Base-by-base conservation (phyloP, 176 grass and related monocot genomes). In the Bolboschoenus planiculmis region DNA sequence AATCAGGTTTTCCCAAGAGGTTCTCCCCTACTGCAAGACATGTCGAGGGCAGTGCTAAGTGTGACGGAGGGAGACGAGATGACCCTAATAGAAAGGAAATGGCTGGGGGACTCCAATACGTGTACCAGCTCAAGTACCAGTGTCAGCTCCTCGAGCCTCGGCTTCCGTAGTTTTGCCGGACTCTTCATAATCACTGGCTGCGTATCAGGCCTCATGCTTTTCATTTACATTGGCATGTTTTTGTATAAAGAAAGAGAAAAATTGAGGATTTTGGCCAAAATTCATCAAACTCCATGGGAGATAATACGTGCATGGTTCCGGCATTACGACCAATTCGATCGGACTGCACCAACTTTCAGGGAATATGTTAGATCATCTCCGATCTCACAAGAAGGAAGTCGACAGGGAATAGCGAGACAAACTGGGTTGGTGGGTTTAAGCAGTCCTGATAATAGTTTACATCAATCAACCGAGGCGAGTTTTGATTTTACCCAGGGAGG, bases 121-220 rank as follows among this genome's bases (percentile, higher is more conserved):
- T 93, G 86, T 79, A 65, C 40, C 26, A 71, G 21, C 72, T n/a
- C 70, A 65, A 56, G 53, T 51, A 83, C 70, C 20, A 65, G 2
- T 64, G n/a, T 88, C 9, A 79, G 82, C 46, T 90, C 90, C 16
- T 85, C 90, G 0, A 87, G 85, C 60, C 95, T 98, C 8, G 78
- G 66, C 74, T 90, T 98, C 42, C 29, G 24, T 36, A 98, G 92
- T 82, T 98, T 98, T n/a, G 88, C 85, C 1, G 92, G 92, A 0
- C 83, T 98, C 56, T 95, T 98, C 85, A 85, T 94, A 70, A 93
- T 98, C 73, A 95, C 92, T 10, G 96, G 92, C 79, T 72, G 81
- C 0, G 89, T 90, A 36, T 93, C 96, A 9, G 59, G 13, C 53
- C 55, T 90, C 46, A 88, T 82, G 84, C 78, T 98, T 44, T 67